A percentile compares a stretch with the other conserved stretches of the same genome.
These are phyloP conservation scores for Penicillium sp. DNA, from an alignment of 2,329 filamentous ascomycete species.

Conservation along the genomic window DNA sequence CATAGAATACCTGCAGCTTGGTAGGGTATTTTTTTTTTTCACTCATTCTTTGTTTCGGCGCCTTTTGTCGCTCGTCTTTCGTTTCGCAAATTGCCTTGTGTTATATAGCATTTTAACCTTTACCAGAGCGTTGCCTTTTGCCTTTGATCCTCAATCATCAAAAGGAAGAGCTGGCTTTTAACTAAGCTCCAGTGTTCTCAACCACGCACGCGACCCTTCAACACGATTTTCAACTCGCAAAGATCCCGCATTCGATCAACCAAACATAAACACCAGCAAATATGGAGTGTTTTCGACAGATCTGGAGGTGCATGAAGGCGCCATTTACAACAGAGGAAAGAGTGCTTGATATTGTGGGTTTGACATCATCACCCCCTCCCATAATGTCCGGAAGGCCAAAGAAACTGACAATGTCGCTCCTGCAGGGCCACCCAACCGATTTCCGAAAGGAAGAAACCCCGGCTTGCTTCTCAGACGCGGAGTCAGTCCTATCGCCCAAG, in stretches of 20 bases:
- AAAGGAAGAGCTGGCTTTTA: neutral
- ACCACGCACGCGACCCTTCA: neutral
- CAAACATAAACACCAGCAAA: neutral
- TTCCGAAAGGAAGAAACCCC: conserved; percentile 45
- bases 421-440: conserved; percentile 44
- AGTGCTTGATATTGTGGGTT: conserved; percentile 39
- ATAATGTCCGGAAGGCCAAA: neutral
- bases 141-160: conserved; percentile 5
- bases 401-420: neutral
- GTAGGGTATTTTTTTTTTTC: conserved; percentile 18
- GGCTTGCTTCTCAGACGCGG: conserved; percentile 40
- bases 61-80: conserved; percentile 19
- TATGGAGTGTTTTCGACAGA: conserved; percentile 40
- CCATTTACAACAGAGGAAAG: conserved; percentile 32
- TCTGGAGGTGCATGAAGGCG: conserved; percentile 35
- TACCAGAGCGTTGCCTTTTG: conserved; percentile 13
- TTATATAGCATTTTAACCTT: conserved; percentile 21
- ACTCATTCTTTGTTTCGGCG: conserved; percentile 14
- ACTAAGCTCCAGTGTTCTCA: neutral
- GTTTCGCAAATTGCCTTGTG: conserved; percentile 24
- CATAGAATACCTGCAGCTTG: conserved; percentile 24
- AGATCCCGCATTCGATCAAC: neutral
- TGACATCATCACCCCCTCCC: neutral
- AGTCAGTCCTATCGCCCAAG: conserved; percentile 32
- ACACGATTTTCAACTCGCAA: neutral